These are phyloP conservation scores for Populus trichocarpa DNA, from an alignment of 441 rosid genomes.

Conservation along the genomic window DNA sequence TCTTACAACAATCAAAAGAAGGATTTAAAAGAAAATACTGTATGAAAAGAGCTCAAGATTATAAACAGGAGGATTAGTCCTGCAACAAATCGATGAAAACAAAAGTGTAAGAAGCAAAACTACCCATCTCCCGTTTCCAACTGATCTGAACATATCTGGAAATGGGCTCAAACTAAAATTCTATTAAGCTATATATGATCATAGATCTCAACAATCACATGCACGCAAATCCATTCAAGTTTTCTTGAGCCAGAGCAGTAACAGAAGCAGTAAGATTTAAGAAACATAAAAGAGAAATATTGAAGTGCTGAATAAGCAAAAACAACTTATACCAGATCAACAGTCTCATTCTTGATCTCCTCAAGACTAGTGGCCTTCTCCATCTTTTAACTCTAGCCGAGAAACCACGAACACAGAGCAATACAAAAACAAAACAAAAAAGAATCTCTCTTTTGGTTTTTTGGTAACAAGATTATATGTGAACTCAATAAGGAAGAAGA, in stretches of 20 bases:
- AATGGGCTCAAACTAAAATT: background rate
- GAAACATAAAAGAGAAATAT: background rate
- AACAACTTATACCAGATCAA: slow-evolving; percentile 46
- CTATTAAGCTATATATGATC: background rate
- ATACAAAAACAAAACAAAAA: too few species aligned
- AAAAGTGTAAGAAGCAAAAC: too few species aligned
- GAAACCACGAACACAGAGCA: background rate
- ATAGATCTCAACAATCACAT: background rate
- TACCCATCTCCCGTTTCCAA: background rate
- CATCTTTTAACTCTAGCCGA: slow-evolving; percentile 1
- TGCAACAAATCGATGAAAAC: too few species aligned
- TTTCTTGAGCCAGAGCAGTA: too few species aligned
- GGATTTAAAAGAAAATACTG: background rate
- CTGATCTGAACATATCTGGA: background rate
- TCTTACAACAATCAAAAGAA: background rate
- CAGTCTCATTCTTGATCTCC: slow-evolving; percentile 58
- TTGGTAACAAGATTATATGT: too few species aligned
- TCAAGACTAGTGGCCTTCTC: slow-evolving; percentile 35
- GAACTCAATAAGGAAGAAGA: too few species aligned
- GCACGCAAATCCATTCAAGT: background rate
- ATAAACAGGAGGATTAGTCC: too few species aligned
- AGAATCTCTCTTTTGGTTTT: background rate
- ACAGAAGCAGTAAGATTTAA: background rate
- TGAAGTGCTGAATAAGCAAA: background rate
- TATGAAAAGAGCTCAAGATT: too few species aligned